Conservation (phyloP, 106 monocot genomes). For the Dendrobium nobile region DNA sequence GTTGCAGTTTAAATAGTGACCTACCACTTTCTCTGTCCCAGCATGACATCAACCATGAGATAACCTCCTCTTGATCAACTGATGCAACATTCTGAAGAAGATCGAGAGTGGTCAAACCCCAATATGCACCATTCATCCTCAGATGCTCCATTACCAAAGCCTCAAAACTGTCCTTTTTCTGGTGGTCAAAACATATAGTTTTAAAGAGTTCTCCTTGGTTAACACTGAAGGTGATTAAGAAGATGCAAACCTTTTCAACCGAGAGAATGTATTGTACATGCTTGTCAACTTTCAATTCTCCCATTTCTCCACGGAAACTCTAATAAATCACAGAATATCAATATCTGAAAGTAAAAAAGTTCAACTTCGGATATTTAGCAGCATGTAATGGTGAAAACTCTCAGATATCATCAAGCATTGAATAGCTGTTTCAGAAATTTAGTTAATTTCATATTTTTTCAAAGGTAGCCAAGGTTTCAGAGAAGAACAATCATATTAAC, state of each 20-base stretch:
- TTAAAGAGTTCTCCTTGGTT: background rate
- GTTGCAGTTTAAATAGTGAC: background rate
- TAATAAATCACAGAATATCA: constrained; percentile 2
- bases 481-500: too few relatives aligned
- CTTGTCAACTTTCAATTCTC: constrained; percentile 55
- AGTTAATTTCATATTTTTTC: background rate
- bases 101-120: constrained; percentile 93
- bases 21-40: constrained; percentile 60
- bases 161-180: constrained; percentile 82
- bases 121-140: constrained; percentile 85
- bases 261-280: constrained; percentile 75
- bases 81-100: constrained; percentile 58
- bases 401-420: background rate
- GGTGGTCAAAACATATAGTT: background rate
- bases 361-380: background rate
- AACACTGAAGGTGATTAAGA: background rate
- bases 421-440: background rate
- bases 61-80: constrained; percentile 52
- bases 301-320: constrained; percentile 8
- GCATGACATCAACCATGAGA: constrained; percentile 81
- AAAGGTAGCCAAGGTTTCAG: too few relatives aligned
- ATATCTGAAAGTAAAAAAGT: background rate
- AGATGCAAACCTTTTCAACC: constrained; percentile 54
- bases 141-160: constrained; percentile 81
- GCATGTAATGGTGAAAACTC: background rate